These are phyloP conservation scores for Bryoglossum gracile DNA, from an alignment of 495 filamentous ascomycete species.

Conservation along the genomic window DNA sequence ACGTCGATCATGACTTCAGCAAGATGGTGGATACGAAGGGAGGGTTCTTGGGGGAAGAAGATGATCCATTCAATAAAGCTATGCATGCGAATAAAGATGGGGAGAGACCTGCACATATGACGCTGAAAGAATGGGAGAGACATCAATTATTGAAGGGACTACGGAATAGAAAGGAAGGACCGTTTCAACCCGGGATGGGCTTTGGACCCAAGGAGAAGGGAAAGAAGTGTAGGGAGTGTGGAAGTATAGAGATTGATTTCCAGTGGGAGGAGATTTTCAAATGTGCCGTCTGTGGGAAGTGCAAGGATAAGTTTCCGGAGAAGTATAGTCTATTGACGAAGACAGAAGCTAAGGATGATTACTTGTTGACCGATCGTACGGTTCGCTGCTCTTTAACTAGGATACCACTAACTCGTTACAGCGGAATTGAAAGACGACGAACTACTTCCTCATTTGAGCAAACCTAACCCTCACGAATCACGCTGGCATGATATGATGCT, in stretches of 20 bases:
- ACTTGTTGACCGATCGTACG: constrained; percentile 87
- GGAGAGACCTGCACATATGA: constrained; percentile 82
- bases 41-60: constrained; percentile 77
- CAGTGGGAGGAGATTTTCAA: constrained; percentile 80
- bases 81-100: constrained; percentile 47
- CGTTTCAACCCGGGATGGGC: constrained; percentile 79
- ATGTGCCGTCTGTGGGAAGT: constrained; percentile 61
- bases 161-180: constrained; percentile 65
- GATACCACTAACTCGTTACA: constrained; percentile 24
- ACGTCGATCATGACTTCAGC: constrained; percentile 93
- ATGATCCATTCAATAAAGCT: constrained; percentile 83
- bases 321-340: constrained; percentile 93
- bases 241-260: constrained; percentile 80
- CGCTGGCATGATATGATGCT: constrained; percentile 99
- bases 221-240: constrained; percentile 79
- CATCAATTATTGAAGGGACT: constrained; percentile 63
- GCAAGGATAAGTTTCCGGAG: constrained; percentile 84
- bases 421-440: constrained; percentile 81
- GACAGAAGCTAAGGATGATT: constrained; percentile 92
- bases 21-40: constrained; percentile 98
- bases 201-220: constrained; percentile 55
- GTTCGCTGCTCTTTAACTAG: constrained; percentile 13
- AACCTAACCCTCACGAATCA: constrained; percentile 89
- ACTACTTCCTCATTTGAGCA: constrained; percentile 77
- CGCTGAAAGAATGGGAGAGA: constrained; percentile 85